Conservation (phyloP, 768 basidiomycete species). For the Multifurca ochricompacta region DNA sequence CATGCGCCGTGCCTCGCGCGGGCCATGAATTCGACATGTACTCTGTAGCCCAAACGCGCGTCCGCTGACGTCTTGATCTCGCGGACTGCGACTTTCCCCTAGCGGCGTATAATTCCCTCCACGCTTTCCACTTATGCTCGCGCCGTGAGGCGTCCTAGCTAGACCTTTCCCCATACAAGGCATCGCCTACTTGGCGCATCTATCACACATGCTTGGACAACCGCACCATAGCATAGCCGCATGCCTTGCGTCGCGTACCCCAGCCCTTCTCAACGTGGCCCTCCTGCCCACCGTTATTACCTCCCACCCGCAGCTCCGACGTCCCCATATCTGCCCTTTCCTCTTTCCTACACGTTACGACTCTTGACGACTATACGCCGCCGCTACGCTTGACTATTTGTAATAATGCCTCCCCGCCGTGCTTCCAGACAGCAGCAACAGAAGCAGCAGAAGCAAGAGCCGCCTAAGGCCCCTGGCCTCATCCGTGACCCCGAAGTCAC, state of each 20-base stretch:
- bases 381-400: conserved; percentile 1
- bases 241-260: conserved; percentile 14
- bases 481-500: conserved; percentile 58
- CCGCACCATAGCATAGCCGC: conserved; percentile 6
- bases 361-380: background rate
- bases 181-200: background rate
- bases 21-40: conserved; percentile 10
- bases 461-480: conserved; percentile 45
- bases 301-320: conserved; percentile 6
- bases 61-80: background rate
- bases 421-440: conserved; percentile 12
- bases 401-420: conserved; percentile 14
- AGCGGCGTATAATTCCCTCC: background rate
- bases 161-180: background rate
- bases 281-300: conserved; percentile 13
- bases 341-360: conserved; percentile 6
- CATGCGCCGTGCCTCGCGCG: conserved; percentile 9
- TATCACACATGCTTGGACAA: conserved; percentile 8
- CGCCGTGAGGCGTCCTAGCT: background rate
- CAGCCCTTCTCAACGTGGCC: conserved; percentile 23
- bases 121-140: background rate
- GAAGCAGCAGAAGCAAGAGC: conserved; percentile 30
- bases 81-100: background rate
- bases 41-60: background rate
- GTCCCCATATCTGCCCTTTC: conserved; percentile 15